phyloP scores from a whole-genome alignment of 2,329 filamentous ascomycete species.

The Microsporum audouinii region DNA sequence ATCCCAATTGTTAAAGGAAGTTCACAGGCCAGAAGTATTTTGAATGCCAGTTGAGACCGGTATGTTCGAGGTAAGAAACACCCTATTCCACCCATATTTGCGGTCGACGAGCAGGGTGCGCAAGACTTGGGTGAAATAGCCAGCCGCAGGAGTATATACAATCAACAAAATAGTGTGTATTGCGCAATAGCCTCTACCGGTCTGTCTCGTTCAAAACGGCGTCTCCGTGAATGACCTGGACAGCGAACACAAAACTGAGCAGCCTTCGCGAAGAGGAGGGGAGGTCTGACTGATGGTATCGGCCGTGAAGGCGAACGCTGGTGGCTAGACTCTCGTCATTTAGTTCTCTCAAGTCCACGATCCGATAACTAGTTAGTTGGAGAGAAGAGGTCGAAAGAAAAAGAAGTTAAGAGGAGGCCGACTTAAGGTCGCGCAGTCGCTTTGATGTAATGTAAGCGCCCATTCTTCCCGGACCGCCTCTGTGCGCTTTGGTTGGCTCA shows the following conservation, averaged over 20 bases:
- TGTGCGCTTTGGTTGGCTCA: neutral
- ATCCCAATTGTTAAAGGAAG: conserved; percentile 46
- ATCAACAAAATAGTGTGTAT: neutral
- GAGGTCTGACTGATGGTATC: neutral
- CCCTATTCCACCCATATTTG: conserved; percentile 9
- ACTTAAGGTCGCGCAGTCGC: neutral
- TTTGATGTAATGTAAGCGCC: conserved; percentile 7
- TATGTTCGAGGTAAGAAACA: conserved; percentile 42
- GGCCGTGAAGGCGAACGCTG: neutral
- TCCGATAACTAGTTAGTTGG: neutral
- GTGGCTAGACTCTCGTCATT: neutral
- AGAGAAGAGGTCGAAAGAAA: neutral
- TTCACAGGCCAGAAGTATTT: conserved; percentile 44
- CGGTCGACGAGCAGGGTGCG: neutral
- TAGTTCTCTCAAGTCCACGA: neutral
- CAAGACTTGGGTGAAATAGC: neutral
- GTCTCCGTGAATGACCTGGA: neutral
- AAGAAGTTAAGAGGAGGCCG: neutral
- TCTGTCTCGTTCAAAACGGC: neutral
- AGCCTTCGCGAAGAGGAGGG: neutral
- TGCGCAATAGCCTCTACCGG: neutral
- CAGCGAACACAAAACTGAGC: neutral
- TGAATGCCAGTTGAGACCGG: conserved; percentile 42
- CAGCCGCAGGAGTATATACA: neutral
- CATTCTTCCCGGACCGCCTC: neutral